Percentiles rank a stretch among this genome's conserved stretches.
Conservation (phyloP, 179 eudicot genomes). For the Sideroxylon spinosum region DNA sequence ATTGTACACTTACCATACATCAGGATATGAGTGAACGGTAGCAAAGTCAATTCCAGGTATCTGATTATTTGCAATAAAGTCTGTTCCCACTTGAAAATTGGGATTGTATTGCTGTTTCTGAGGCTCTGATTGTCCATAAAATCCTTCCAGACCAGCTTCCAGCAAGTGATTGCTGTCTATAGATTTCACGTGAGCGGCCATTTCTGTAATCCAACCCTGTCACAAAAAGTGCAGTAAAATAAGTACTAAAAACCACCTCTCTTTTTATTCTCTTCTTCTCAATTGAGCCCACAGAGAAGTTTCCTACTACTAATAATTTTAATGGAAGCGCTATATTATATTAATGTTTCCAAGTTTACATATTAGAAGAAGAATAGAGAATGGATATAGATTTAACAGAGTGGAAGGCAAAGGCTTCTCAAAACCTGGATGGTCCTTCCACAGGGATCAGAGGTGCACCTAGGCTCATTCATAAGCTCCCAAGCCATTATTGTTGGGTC, state of each 20-base stretch:
- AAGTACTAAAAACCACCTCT: background rate
- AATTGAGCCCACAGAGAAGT: no score
- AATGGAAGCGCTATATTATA: no score
- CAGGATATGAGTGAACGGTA: slow-evolving; percentile 34
- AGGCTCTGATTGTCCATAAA: slow-evolving; percentile 28
- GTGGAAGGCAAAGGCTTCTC: background rate
- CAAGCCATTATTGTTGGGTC: slow-evolving; percentile 82
- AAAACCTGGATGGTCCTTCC: slow-evolving; percentile 64
- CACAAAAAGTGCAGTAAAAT: background rate
- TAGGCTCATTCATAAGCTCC: slow-evolving; percentile 87
- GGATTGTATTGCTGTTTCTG: slow-evolving; percentile 13
- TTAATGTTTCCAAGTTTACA: no score
- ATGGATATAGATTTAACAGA: no score
- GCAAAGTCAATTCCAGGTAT: slow-evolving; percentile 28
- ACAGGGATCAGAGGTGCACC: slow-evolving; percentile 60
- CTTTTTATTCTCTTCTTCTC: background rate
- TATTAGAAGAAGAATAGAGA: no score
- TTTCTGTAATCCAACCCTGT: slow-evolving; percentile 38
- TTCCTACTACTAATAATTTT: no score
- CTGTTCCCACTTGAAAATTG: slow-evolving; percentile 28
- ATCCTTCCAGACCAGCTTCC: slow-evolving; percentile 35
- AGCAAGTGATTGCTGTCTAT: slow-evolving; percentile 28
- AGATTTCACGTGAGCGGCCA: slow-evolving; percentile 27
- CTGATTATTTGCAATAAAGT: slow-evolving; percentile 30
- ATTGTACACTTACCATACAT: slow-evolving; percentile 25